These are phyloP conservation scores for Telopea speciosissima DNA, from an alignment of 177 flowering plant species.

Conservation along the genomic window DNA sequence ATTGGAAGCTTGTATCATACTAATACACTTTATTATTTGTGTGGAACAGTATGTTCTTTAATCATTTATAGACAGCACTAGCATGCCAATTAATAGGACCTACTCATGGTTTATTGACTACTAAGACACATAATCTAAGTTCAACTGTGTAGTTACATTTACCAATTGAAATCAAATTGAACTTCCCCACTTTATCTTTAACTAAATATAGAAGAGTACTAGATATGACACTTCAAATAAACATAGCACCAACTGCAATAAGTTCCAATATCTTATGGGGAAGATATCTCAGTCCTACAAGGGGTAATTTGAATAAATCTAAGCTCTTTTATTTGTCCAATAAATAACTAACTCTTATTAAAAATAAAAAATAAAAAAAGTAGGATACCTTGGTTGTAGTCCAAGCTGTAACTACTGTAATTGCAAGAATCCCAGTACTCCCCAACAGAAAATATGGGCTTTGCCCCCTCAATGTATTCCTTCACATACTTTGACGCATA, in stretches of 20 bases:
- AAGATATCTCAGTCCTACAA: not conserved
- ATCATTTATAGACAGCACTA: not conserved
- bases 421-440: slow-evolving; percentile 97
- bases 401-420: slow-evolving; percentile 51
- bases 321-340: not conserved
- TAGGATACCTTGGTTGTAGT: slow-evolving; percentile 81
- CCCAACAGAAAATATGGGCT: slow-evolving; percentile 85
- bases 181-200: not conserved
- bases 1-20: too few species aligned
- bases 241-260: not conserved
- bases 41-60: not conserved
- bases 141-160: too few species aligned
- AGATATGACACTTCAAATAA: not conserved
- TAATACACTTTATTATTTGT: too few species aligned
- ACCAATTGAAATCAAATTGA: not conserved
- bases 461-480: slow-evolving; percentile 73
- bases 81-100: not conserved
- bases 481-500: slow-evolving; percentile 84
- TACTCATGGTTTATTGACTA: not conserved
- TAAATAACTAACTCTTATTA: not conserved
- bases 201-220: not conserved
- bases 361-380: not conserved
- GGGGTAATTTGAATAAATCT: not conserved
- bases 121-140: too few species aligned
- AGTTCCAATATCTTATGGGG: not conserved